Percentiles rank a stretch among this genome's conserved stretches.
These are phyloP conservation scores for Globisporangium spinosum DNA, from an alignment of 352 stramenopile genomes.

Conservation along the genomic window DNA sequence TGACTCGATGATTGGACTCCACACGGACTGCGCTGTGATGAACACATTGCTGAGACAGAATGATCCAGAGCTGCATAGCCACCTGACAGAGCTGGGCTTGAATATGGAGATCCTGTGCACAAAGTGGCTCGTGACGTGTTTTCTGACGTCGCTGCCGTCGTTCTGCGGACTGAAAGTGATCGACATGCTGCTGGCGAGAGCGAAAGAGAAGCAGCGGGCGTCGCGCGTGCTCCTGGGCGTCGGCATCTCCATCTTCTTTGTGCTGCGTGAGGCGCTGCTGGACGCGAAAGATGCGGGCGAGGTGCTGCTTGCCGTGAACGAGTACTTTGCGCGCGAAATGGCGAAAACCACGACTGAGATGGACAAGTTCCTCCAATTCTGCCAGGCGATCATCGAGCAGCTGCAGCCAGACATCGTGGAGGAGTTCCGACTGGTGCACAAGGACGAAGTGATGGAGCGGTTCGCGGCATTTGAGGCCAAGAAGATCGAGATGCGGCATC, in stretches of 20 bases:
- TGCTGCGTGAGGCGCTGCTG: slow-evolving; percentile 47
- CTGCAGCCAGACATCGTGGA: slow-evolving; percentile 69
- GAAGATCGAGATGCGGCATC: slow-evolving; percentile 83
- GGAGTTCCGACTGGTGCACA: slow-evolving; percentile 69
- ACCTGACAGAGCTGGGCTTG: slow-evolving; percentile 67
- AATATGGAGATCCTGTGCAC: slow-evolving; percentile 89
- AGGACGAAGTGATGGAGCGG: slow-evolving; percentile 78
- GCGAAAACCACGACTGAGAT: slow-evolving; percentile 64
- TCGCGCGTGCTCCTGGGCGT: slow-evolving; percentile 72
- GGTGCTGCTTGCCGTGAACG: slow-evolving; percentile 72
- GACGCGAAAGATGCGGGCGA: slow-evolving; percentile 76
- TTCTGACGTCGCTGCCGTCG: slow-evolving; percentile 65
- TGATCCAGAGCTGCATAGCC: slow-evolving; percentile 60
- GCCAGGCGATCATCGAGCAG: slow-evolving; percentile 61
- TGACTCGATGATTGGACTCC: slow-evolving; percentile 81
- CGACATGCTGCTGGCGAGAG: slow-evolving; percentile 67
- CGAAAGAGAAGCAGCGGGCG: slow-evolving; percentile 56
- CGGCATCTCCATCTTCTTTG: slow-evolving; percentile 78
- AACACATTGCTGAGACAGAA: slow-evolving; percentile 78
- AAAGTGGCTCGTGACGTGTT: slow-evolving; percentile 87
- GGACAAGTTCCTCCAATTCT: slow-evolving; percentile 68
- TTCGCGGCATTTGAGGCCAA: slow-evolving; percentile 78
- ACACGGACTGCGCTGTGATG: slow-evolving; percentile 82
- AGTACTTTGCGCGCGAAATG: slow-evolving; percentile 72
- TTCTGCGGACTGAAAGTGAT: slow-evolving; percentile 77